Conservation (phyloP, 106 monocot genomes). For the Hemerocallis citrina region DNA sequence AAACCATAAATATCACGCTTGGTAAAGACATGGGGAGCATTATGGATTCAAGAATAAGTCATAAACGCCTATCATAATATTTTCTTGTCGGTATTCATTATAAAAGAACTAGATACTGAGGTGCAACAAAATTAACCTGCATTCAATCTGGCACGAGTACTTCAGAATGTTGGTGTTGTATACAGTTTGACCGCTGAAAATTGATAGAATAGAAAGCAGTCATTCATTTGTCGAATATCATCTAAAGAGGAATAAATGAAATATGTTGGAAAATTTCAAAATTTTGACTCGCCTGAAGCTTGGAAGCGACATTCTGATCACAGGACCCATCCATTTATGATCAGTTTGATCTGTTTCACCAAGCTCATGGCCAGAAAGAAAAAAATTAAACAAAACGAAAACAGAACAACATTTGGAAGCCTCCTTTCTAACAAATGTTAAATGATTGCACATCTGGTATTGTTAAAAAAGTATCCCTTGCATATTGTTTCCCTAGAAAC, state of each 20-base stretch:
- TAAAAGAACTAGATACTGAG: not conserved
- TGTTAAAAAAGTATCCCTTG: too few species aligned
- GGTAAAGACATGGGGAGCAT: too few species aligned
- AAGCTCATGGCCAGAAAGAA: slow-evolving; percentile 16
- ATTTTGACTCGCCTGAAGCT: slow-evolving; percentile 87
- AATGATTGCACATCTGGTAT: not conserved
- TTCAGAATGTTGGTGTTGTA: slow-evolving; percentile 71
- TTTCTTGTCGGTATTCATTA: not conserved
- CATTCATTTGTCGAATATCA: slow-evolving; percentile 2
- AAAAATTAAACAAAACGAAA: slow-evolving; percentile 9
- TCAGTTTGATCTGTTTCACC: slow-evolving; percentile 23
- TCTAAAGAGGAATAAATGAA: not conserved
- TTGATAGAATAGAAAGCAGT: slow-evolving; percentile 5
- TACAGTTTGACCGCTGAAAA: slow-evolving; percentile 70
- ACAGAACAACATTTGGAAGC: slow-evolving; percentile 2
- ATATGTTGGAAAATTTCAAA: not conserved
- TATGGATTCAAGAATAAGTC: too few species aligned
- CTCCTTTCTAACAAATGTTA: not conserved
- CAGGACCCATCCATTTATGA: slow-evolving; percentile 50
- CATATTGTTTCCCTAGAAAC: too few species aligned
- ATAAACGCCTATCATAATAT: too few species aligned
- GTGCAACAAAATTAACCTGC: slow-evolving; percentile 61
- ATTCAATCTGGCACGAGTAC: slow-evolving; percentile 83
- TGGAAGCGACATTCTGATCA: slow-evolving; percentile 85
- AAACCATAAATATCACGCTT: not conserved